Conservation (phyloP, 352 stramenopile genomes). For the Detonula confervacea region DNA sequence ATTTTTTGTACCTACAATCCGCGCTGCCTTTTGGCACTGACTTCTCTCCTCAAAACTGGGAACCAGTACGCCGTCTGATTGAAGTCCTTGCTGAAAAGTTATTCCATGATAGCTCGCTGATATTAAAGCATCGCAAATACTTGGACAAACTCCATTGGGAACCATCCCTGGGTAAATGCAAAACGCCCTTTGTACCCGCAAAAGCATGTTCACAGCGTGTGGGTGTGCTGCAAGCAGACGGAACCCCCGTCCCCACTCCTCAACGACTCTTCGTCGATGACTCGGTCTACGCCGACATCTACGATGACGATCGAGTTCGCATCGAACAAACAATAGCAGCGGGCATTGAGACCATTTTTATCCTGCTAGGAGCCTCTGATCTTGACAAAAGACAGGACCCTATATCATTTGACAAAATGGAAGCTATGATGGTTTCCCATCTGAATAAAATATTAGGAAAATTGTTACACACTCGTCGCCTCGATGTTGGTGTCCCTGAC, state of each 20-base stretch:
- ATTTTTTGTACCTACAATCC: constrained; percentile 26
- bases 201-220: neutral
- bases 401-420: constrained; percentile 42
- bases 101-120: constrained; percentile 16
- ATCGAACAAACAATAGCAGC: constrained; percentile 30
- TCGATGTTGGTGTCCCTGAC: neutral
- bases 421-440: constrained; percentile 29
- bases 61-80: constrained; percentile 3
- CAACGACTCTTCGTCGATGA: constrained; percentile 44
- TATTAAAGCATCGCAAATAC: constrained; percentile 9
- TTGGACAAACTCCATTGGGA: constrained; percentile 25
- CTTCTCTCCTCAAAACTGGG: constrained; percentile 30
- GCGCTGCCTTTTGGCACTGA: constrained; percentile 27
- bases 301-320: neutral
- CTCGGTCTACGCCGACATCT: constrained; percentile 28
- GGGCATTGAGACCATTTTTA: constrained; percentile 42
- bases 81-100: constrained; percentile 24
- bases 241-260: constrained; percentile 8
- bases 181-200: neutral
- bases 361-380: constrained; percentile 27
- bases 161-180: neutral
- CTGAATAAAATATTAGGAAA: constrained; percentile 35
- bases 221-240: neutral
- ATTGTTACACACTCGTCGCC: no score
- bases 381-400: constrained; percentile 4